Percentiles rank a stretch among this genome's conserved stretches.
Conservation (phyloP, 2,329 filamentous ascomycete genomes). For the Aspergillus alliaceus region DNA sequence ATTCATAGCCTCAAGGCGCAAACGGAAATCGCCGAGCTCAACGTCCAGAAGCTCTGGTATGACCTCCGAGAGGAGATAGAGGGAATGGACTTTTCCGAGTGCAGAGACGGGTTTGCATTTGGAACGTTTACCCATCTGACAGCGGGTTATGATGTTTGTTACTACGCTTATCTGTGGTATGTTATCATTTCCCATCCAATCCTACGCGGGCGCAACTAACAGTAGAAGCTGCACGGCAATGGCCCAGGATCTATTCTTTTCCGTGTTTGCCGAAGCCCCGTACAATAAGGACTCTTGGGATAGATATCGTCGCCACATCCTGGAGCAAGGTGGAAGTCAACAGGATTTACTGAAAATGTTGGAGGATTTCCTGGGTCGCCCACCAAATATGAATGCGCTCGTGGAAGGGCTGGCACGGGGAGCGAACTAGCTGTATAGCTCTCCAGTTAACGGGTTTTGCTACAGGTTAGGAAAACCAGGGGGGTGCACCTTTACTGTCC, state of each 20-base stretch:
- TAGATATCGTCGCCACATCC: no score
- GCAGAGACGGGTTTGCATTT: constrained; percentile 69
- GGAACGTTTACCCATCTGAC: constrained; percentile 61
- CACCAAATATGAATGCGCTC: constrained; percentile 2
- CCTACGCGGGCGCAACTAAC: not conserved
- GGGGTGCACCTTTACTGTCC: no score
- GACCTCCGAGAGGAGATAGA: constrained; percentile 64
- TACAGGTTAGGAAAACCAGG: no score
- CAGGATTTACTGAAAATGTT: constrained; percentile 1
- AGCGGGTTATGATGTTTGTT: constrained; percentile 81
- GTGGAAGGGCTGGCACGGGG: not conserved
- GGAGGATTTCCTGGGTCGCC: not conserved
- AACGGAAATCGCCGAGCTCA: constrained; percentile 83
- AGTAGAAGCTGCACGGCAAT: constrained; percentile 68
- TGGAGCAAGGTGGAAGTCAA: not conserved
- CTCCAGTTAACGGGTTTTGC: no score
- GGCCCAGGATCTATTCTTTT: constrained; percentile 77
- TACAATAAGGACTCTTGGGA: not conserved
- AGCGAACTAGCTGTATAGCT: no score
- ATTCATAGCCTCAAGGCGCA: no score
- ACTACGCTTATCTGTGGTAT: constrained; percentile 64
- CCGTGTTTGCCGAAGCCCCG: not conserved
- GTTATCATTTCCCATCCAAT: not conserved
- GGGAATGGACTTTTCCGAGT: constrained; percentile 57
- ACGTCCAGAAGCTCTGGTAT: constrained; percentile 68